A percentile compares a stretch with the other conserved stretches of the same genome.
These are phyloP conservation scores for Microdochium bolleyi DNA, from an alignment of 2,329 filamentous ascomycete genomes.

Conservation along the genomic window DNA sequence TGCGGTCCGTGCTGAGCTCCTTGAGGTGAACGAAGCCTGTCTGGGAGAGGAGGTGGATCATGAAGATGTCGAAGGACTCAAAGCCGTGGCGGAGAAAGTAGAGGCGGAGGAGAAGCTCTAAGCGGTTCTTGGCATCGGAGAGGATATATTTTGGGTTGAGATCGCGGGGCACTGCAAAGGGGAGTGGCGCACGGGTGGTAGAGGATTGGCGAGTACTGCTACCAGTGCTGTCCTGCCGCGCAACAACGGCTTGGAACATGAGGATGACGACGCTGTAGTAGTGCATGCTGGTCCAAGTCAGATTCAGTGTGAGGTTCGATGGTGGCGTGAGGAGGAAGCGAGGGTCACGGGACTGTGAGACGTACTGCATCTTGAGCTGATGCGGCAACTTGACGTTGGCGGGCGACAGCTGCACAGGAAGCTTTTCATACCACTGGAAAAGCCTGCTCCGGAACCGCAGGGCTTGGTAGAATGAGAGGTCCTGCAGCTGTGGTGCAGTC, in stretches of 20 bases:
- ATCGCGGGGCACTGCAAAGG: conserved; percentile 1
- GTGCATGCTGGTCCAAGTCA: conserved; percentile 7
- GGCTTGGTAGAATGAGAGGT: conserved; percentile 8
- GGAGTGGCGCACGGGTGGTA: not conserved
- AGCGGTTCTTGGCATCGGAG: conserved; percentile 10
- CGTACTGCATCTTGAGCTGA: conserved; percentile 1
- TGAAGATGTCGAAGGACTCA: conserved; percentile 15
- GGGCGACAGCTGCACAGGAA: not conserved
- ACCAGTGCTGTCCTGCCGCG: not conserved
- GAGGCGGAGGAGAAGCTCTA: conserved; percentile 22
- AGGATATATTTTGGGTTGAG: not conserved
- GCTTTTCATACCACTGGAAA: conserved; percentile 4
- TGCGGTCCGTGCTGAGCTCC: too few species aligned
- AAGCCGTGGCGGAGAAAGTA: conserved; percentile 26
- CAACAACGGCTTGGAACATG: conserved; percentile 16
- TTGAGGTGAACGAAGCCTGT: conserved; percentile 16
- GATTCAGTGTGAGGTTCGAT: not conserved
- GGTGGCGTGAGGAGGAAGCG: too few species aligned
- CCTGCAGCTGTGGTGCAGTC: conserved; percentile 1
- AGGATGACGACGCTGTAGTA: conserved; percentile 14
- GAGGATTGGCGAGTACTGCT: too few species aligned
- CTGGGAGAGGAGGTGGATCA: conserved; percentile 15
- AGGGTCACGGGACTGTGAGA: not conserved
- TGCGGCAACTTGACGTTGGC: not conserved
- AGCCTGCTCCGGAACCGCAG: conserved; percentile 13